Evolutionary conservation across 2,329 filamentous ascomycete genomes (phyloP).

Genomic region (Sordariomycetes sp.): DNA sequence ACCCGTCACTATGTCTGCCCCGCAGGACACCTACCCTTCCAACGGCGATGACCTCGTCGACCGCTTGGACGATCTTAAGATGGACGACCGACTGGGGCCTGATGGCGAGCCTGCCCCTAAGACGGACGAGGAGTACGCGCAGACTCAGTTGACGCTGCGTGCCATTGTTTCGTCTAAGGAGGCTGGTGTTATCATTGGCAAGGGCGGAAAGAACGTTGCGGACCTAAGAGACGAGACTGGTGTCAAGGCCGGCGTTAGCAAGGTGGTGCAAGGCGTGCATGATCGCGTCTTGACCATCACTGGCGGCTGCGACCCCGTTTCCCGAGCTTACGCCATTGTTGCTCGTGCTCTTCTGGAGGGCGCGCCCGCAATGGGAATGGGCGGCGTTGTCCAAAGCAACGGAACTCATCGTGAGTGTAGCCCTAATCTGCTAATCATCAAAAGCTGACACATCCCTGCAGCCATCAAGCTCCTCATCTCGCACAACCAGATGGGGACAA

Average conservation of each 20-base stretch:
- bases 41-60: constrained; percentile 55
- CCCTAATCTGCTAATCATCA: neutral
- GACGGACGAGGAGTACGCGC: constrained; percentile 94
- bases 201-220: constrained; percentile 96
- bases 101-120: constrained; percentile 76
- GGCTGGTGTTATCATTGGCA: constrained; percentile 97
- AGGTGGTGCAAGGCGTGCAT: constrained; percentile 94
- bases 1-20: constrained; percentile 45
- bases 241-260: constrained; percentile 96
- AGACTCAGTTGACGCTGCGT: constrained; percentile 84
- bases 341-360: constrained; percentile 87
- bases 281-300: constrained; percentile 96
- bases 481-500: constrained; percentile 99
- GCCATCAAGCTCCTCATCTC: constrained; percentile 97
- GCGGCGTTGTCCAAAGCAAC: constrained; percentile 74
- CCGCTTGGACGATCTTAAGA: constrained; percentile 54
- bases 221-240: constrained; percentile 95
- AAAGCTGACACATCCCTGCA: constrained; percentile 24
- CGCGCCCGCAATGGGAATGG: constrained; percentile 92
- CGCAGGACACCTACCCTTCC: constrained; percentile 47
- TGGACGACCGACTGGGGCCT: constrained; percentile 57
- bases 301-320: constrained; percentile 77
- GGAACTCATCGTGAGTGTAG: constrained; percentile 75
- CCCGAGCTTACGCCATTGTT: constrained; percentile 88
- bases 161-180: constrained; percentile 99